Evolutionary conservation across 2,329 filamentous ascomycete genomes (phyloP).

Genomic region (Truncatella angustata): DNA sequence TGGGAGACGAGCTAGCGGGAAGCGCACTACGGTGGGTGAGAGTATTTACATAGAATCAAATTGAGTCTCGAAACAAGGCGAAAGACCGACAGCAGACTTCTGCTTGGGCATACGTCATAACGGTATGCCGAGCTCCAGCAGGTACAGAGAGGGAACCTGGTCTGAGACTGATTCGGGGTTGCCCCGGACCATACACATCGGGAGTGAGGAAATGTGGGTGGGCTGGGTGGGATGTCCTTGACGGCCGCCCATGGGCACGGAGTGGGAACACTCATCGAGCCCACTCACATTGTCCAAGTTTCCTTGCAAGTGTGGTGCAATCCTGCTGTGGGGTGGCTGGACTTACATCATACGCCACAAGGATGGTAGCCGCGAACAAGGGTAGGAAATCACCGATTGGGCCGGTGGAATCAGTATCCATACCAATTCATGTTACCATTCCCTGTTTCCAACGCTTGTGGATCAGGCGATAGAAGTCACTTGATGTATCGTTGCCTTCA

Average conservation of each 20-base stretch:
- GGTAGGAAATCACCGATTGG: not conserved
- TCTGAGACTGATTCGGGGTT: not conserved
- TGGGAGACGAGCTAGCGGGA: not conserved
- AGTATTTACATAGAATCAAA: conserved; percentile 18
- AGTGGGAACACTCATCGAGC: not conserved
- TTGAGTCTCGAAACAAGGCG: conserved; percentile 3
- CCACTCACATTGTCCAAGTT: not conserved
- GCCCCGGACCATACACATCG: not conserved
- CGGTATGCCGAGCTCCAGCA: not conserved
- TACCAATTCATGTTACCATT: not conserved
- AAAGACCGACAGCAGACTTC: not conserved
- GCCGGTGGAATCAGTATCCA: not conserved
- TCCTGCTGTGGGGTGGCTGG: not conserved
- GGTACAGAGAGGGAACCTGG: not conserved
- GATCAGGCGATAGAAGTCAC: not conserved
- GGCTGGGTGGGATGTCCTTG: not conserved
- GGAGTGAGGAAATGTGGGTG: no score
- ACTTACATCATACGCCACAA: conserved; percentile 8
- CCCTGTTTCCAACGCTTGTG: not conserved
- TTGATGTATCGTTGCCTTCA: not conserved
- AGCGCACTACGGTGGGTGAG: not conserved
- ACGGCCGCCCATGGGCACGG: not conserved
- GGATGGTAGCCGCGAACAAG: not conserved
- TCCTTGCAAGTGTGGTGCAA: not conserved
- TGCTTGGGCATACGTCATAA: not conserved